A percentile compares a stretch with the other conserved stretches of the same genome.
Conservation (phyloP, 2,329 filamentous ascomycete genomes). For the Exophiala calicioides region DNA sequence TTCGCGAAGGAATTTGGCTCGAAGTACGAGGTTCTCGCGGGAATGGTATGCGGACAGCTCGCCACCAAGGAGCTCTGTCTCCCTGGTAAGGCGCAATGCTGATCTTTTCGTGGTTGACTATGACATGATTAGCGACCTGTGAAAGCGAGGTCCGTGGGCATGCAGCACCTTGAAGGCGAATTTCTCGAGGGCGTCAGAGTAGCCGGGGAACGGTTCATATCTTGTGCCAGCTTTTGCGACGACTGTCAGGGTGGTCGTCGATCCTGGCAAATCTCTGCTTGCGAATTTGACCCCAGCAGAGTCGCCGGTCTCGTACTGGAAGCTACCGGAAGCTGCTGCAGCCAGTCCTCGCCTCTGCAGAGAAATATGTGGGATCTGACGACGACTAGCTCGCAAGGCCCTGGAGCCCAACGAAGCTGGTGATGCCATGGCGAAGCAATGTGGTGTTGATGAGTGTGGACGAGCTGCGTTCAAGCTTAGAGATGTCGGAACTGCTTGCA, state of each 20-base stretch:
- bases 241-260: constrained; percentile 85
- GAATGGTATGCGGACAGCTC: constrained; percentile 86
- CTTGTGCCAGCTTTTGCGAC: constrained; percentile 93
- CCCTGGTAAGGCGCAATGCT: constrained; percentile 87
- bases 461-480: constrained; percentile 28
- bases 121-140: constrained; percentile 40
- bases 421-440: constrained; percentile 62
- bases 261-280: constrained; percentile 82
- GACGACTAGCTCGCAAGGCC: constrained; percentile 63
- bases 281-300: constrained; percentile 88
- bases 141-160: constrained; percentile 4
- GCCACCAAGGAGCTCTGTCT: constrained; percentile 91
- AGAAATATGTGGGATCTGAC: constrained; percentile 59
- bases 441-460: constrained; percentile 49
- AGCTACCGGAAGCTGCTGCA: constrained; percentile 69
- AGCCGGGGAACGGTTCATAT: constrained; percentile 85
- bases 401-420: constrained; percentile 65
- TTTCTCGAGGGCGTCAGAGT: constrained; percentile 86
- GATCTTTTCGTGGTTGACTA: constrained; percentile 83
- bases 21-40: constrained; percentile 86
- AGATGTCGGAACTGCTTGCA: constrained; percentile 17
- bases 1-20: constrained; percentile 91
- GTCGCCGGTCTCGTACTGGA: constrained; percentile 85
- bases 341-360: constrained; percentile 63
- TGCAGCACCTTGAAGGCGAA: constrained; percentile 90